Evolutionary conservation across 1,139 yeast species (phyloP), one percentile per base, ranked within the genome.

Genomic region (Sugiyamaella castrensis): DNA sequence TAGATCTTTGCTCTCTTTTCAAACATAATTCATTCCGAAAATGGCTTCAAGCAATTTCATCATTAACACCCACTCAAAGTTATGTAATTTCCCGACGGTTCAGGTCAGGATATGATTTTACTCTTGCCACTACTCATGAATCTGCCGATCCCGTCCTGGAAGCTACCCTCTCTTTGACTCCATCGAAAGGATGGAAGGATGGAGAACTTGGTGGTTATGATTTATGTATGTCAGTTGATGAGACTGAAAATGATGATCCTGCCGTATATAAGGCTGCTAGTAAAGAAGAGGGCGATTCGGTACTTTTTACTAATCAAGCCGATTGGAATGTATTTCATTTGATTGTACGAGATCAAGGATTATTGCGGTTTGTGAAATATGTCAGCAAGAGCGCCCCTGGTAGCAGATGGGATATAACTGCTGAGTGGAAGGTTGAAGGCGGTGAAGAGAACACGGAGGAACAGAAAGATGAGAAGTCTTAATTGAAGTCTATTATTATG

Each of bases 171-270:
- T 80, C 82, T 48, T 66, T 88, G 50, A 91, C 96, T 0, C 95
- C 95, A 1, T 81, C 87, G 2, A 75, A 75, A 57, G 87, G 85
- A 51, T 87, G 96, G 96, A 87, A 80, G 52, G 76, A 79, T 47
- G 97, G 96, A 13, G 96, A 87, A 59, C 72, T 75, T 51, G 99
- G 99, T 33, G 99, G 98, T 1, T 94, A 94, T 68, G 97, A 92
- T 61, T 72, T 94, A 47, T 85, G 94, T 62, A 86, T 94, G 63
- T 40, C 60, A 3, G 58, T 53, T 0, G 63, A 60, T 33, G 64
- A 60, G 6, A 55, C 55, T 8, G 53, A 50, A 11, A 57, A 53
- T 9, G 54, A 56, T n/a, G 64, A 64, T 42, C 65, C 65, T 7
- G 67, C 64, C 4, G 63, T 58, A 9, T 60, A 60, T 47, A 89